Evolutionary conservation across 192 early-diverging fungal genomes (phyloP).

Genomic region (Paraglomus brasilianum): DNA sequence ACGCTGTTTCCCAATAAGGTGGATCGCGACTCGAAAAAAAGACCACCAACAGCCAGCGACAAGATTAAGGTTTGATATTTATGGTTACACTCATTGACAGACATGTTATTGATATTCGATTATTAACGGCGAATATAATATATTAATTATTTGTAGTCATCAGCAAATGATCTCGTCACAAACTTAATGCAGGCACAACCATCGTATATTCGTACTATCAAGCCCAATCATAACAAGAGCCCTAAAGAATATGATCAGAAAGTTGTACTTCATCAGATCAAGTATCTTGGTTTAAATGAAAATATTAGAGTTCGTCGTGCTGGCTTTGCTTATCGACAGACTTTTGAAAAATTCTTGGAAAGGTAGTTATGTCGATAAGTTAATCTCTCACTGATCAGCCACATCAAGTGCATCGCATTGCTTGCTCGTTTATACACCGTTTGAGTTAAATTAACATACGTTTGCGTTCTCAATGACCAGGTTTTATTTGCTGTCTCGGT

Average conservation of each 20-base stretch:
- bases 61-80: slow-evolving; percentile 73
- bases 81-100: too few species aligned
- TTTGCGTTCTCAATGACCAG: slow-evolving; percentile 53
- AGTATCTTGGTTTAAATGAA: slow-evolving; percentile 94
- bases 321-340: slow-evolving; percentile 95
- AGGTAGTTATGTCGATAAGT: slow-evolving; percentile 32
- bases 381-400: neutral
- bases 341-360: slow-evolving; percentile 85
- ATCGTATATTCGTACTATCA: slow-evolving; percentile 95
- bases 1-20: slow-evolving; percentile 89
- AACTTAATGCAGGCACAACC: slow-evolving; percentile 96
- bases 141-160: slow-evolving; percentile 30
- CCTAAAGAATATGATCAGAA: slow-evolving; percentile 88
- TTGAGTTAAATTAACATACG: slow-evolving; percentile 34
- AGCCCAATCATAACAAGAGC: slow-evolving; percentile 95
- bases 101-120: neutral
- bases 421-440: slow-evolving; percentile 16
- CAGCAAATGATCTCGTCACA: slow-evolving; percentile 81
- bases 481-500: slow-evolving; percentile 72
- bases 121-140: neutral
- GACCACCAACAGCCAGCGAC: slow-evolving; percentile 96
- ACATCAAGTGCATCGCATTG: neutral
- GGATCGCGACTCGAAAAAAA: slow-evolving; percentile 85
- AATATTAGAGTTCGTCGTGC: slow-evolving; percentile 98
- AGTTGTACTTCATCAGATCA: slow-evolving; percentile 94